Percentiles rank a stretch among this genome's conserved stretches.
phyloP scores from a whole-genome alignment of 495 filamentous ascomycete genomes.

The Neurospora pannonica region DNA sequence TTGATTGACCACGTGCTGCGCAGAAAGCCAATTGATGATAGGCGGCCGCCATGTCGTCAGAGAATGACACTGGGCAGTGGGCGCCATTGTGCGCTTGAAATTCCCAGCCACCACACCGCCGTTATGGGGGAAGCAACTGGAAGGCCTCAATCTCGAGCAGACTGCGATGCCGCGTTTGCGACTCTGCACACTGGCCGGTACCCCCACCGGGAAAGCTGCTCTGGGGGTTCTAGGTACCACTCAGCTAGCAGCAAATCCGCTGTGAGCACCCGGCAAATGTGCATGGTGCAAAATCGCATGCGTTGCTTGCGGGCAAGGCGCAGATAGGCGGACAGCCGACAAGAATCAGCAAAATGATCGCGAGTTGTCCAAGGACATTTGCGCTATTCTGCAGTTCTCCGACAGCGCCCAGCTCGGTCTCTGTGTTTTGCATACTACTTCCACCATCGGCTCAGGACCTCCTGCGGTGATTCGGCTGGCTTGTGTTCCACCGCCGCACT shows the following conservation, averaged over 20 bases:
- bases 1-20: background rate
- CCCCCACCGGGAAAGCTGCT: background rate
- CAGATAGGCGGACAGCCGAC: background rate
- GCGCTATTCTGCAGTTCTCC: constrained; percentile 17
- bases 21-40: background rate
- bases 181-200: background rate
- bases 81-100: background rate
- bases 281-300: constrained; percentile 7
- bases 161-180: constrained; percentile 2
- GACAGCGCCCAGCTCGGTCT: background rate
- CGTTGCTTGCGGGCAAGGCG: constrained; percentile 3
- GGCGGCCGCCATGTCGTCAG: background rate
- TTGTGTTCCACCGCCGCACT: constrained; percentile 1
- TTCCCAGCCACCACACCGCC: constrained; percentile 17
- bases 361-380: constrained; percentile 1
- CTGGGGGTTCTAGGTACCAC: constrained; percentile 9
- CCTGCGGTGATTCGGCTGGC: constrained; percentile 4
- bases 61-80: background rate
- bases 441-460: constrained; percentile 14
- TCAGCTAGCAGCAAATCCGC: constrained; percentile 15
- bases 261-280: constrained; percentile 3
- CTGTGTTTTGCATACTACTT: background rate
- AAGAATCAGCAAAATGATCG: constrained; percentile 1
- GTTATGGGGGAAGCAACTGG: constrained; percentile 7
- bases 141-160: background rate